Evolutionary conservation across 2,329 filamentous ascomycete species (phyloP).

Genomic region (Lachnellula subtilissima): DNA sequence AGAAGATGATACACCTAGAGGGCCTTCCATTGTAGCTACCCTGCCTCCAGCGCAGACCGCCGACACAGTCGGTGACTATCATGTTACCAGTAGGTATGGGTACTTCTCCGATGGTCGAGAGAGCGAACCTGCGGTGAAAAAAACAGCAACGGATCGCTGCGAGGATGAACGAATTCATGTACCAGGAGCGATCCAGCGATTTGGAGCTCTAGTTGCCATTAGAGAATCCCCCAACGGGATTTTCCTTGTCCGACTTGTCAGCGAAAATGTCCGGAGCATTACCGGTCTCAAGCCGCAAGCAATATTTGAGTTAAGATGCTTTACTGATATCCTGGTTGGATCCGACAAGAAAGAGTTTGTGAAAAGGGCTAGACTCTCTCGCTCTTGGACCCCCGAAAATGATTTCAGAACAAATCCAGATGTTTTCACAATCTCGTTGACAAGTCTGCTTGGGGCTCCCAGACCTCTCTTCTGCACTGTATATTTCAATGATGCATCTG

Average conservation of each 20-base stretch:
- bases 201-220: slow-evolving; percentile 21
- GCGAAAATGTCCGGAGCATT: slow-evolving; percentile 19
- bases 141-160: slow-evolving; percentile 5
- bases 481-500: slow-evolving; percentile 10
- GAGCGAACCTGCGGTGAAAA: background rate
- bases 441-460: slow-evolving; percentile 11
- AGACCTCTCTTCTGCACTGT: slow-evolving; percentile 19
- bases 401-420: slow-evolving; percentile 14
- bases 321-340: slow-evolving; percentile 18
- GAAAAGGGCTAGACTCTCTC: slow-evolving; percentile 7
- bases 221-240: slow-evolving; percentile 10
- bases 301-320: slow-evolving; percentile 20
- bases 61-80: background rate
- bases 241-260: slow-evolving; percentile 19
- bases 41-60: background rate
- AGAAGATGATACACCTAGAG: background rate
- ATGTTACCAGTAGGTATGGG: slow-evolving; percentile 2
- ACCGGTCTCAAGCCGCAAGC: slow-evolving; percentile 15
- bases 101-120: background rate
- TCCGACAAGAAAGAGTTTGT: slow-evolving; percentile 18
- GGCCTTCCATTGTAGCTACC: background rate
- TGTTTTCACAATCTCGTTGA: slow-evolving; percentile 19
- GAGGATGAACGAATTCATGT: slow-evolving; percentile 25
- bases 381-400: background rate
- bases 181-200: slow-evolving; percentile 20